Conservation (phyloP, 176 grass and related monocot genomes). For the Carex kokanica region DNA sequence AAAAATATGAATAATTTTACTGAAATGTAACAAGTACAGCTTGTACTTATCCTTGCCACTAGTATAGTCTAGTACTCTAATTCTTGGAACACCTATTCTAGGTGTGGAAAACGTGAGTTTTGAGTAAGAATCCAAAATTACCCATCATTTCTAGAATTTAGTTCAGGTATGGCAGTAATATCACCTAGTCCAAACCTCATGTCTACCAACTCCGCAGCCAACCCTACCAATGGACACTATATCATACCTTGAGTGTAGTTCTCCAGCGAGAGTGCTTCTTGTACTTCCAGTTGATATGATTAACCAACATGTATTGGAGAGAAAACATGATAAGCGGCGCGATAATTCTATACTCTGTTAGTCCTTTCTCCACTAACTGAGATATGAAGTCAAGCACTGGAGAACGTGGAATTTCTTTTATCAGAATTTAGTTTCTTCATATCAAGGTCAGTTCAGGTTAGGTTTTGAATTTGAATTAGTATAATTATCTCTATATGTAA, state of each 20-base stretch:
- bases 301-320: conserved; percentile 73
- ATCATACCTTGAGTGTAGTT: conserved; percentile 59
- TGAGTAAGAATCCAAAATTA: not conserved
- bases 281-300: conserved; percentile 93
- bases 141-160: not conserved
- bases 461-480: not conserved
- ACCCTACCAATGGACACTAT: not conserved
- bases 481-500: not conserved
- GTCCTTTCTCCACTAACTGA: conserved; percentile 71
- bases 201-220: not conserved
- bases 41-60: not conserved
- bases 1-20: not conserved
- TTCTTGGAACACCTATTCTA: not conserved
- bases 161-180: not conserved
- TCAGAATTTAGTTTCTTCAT: conserved; percentile 29
- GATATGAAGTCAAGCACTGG: conserved; percentile 87
- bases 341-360: conserved; percentile 52
- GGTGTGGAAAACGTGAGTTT: not conserved
- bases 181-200: not conserved
- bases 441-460: conserved; percentile 6
- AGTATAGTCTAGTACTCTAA: not conserved
- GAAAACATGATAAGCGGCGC: conserved; percentile 62
- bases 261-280: conserved; percentile 63
- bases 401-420: conserved; percentile 22
- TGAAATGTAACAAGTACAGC: not conserved